These are phyloP conservation scores for Tremellales sp. DNA, from an alignment of 1,284 basidiomycete genomes.

Conservation along the genomic window DNA sequence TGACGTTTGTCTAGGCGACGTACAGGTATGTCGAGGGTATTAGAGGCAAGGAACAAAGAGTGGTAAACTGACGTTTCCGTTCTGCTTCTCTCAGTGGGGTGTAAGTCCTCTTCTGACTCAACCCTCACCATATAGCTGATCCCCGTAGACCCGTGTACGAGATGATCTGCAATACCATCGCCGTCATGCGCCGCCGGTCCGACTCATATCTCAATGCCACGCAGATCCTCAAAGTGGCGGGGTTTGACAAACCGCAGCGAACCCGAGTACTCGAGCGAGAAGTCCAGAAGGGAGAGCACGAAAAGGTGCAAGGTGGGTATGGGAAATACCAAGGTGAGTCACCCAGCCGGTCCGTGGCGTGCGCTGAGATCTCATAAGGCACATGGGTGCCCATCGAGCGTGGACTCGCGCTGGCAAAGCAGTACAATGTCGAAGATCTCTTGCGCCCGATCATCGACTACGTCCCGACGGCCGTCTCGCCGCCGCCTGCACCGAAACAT, in stretches of 20 bases:
- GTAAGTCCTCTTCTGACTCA: conserved; percentile 29
- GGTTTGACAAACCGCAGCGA: conserved; percentile 97
- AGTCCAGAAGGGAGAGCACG: conserved; percentile 97
- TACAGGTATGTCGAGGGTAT: conserved; percentile 26
- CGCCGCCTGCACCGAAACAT: conserved; percentile 95
- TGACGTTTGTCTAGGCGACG: conserved; percentile 20
- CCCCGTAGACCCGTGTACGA: conserved; percentile 46
- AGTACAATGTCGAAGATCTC: conserved; percentile 85
- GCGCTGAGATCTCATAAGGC: conserved; percentile 50
- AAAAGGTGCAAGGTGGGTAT: conserved; percentile 99
- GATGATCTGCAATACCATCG: conserved; percentile 86
- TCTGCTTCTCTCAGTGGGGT: conserved; percentile 39
- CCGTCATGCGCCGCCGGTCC: conserved; percentile 92
- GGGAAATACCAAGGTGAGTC: conserved; percentile 95
- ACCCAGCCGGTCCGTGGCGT: neutral
- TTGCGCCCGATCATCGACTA: conserved; percentile 96
- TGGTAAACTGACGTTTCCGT: conserved; percentile 12
- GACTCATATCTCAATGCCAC: conserved; percentile 99
- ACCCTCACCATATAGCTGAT: neutral
- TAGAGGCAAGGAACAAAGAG: too few relatives aligned
- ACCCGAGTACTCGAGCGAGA: conserved; percentile 96
- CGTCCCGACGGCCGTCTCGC: conserved; percentile 83
- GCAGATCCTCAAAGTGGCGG: conserved; percentile 98
- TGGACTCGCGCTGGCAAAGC: conserved; percentile 78
- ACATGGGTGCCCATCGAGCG: conserved; percentile 98